Evolutionary conservation across 805 yeast genomes (phyloP).

Genomic region (Wickerhamomyces alni): DNA sequence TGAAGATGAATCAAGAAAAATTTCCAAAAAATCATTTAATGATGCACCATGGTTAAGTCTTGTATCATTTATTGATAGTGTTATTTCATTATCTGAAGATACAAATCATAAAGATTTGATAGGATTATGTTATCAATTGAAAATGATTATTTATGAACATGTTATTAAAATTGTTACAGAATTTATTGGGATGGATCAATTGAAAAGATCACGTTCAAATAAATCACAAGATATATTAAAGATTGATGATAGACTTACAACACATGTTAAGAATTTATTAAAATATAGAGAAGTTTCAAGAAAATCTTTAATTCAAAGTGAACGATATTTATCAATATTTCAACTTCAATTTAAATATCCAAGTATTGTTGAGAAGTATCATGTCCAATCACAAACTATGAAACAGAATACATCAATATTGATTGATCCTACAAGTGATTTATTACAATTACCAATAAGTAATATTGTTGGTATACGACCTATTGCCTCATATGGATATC

Average conservation of each 20-base stretch:
- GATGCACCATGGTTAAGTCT: constrained; percentile 17
- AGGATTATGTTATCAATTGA: constrained; percentile 14
- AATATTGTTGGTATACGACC: constrained; percentile 2
- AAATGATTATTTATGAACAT: constrained; percentile 13
- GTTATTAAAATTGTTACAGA: constrained; percentile 8
- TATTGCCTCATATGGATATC: constrained; percentile 5
- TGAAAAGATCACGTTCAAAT: constrained; percentile 1
- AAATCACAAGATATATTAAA: neutral
- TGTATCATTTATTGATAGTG: constrained; percentile 9
- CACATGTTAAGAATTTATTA: constrained; percentile 3
- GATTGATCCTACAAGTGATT: constrained; percentile 1
- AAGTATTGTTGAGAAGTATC: constrained; percentile 4
- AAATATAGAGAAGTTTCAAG: constrained; percentile 8
- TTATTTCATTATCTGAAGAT: constrained; percentile 4
- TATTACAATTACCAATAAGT: constrained; percentile 8
- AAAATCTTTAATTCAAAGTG: constrained; percentile 6
- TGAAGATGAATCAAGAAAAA: constrained; percentile 15
- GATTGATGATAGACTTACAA: constrained; percentile 1
- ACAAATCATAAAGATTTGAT: constrained; percentile 5
- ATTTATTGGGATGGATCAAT: constrained; percentile 5
- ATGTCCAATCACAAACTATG: neutral
- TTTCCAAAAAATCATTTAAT: constrained; percentile 7
- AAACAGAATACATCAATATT: neutral
- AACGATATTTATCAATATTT: constrained; percentile 7
- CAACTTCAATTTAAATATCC: constrained; percentile 9